Conservation (phyloP, 2,329 filamentous ascomycete genomes). For the Fusarium poae region DNA sequence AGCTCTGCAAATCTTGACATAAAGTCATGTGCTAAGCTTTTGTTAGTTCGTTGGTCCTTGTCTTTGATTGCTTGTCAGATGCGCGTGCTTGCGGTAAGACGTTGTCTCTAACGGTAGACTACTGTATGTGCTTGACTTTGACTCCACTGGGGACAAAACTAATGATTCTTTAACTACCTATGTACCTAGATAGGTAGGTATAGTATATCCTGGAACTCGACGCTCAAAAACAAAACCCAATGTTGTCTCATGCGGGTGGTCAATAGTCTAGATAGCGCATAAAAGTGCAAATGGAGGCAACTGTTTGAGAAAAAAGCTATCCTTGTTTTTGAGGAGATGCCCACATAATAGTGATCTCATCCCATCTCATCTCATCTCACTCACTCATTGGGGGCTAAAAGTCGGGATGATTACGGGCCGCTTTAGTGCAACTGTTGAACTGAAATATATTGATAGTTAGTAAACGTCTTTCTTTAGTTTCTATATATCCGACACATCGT, state of each 20-base stretch:
- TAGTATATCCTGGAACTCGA: too few species aligned
- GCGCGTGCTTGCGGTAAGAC: not conserved
- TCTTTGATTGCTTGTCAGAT: too few species aligned
- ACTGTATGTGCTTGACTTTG: not conserved
- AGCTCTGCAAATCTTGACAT: constrained; percentile 5
- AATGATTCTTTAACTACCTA: too few species aligned
- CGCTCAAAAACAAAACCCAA: not conserved
- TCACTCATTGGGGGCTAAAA: not conserved
- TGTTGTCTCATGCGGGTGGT: not conserved
- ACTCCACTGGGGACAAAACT: not conserved
- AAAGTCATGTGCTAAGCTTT: constrained; percentile 1
- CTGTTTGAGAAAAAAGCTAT: not conserved
- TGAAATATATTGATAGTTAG: too few species aligned
- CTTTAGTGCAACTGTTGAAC: not conserved
- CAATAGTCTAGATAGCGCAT: not conserved
- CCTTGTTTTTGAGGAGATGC: not conserved
- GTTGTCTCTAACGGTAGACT: not conserved
- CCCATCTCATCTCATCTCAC: constrained; percentile 1
- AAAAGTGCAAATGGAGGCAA: not conserved
- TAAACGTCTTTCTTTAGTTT: not conserved
- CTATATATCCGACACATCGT: not conserved
- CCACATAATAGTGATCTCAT: constrained; percentile 2
- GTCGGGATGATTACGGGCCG: not conserved
- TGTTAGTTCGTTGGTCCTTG: not conserved
- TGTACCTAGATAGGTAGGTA: too few species aligned